Conservation (phyloP, 208 protist species). For the Jaenimonas drosophilae region DNA sequence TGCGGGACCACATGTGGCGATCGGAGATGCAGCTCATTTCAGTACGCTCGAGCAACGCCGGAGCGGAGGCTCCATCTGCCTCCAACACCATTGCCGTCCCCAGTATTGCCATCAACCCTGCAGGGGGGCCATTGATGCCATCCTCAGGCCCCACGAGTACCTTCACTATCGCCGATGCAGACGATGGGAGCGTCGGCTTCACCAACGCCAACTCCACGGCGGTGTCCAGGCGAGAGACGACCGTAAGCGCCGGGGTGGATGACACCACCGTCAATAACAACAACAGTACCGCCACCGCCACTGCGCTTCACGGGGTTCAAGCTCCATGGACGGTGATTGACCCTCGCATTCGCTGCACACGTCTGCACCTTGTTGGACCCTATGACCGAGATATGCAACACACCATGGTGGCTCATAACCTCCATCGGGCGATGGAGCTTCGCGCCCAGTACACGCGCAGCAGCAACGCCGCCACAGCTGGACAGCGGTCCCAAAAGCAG, state of each 20-base stretch:
- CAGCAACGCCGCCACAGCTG: slow-evolving; percentile 5
- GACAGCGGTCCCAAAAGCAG: slow-evolving; percentile 14
- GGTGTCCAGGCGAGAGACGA: too few relatives aligned
- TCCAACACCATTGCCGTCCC: not conserved
- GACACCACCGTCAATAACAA: not conserved
- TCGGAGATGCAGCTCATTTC: slow-evolving; percentile 29
- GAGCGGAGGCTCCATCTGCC: too few relatives aligned
- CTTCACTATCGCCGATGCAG: not conserved
- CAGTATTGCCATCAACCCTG: not conserved
- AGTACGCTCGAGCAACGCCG: too few relatives aligned
- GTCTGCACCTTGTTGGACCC: slow-evolving; percentile 40
- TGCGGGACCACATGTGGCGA: slow-evolving; percentile 60
- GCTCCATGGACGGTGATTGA: slow-evolving; percentile 60
- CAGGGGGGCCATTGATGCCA: too few relatives aligned
- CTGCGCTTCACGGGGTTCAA: not conserved
- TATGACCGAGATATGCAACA: slow-evolving; percentile 63
- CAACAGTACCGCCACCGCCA: not conserved
- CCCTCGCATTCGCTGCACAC: slow-evolving; percentile 51
- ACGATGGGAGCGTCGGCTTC: not conserved
- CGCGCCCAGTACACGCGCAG: slow-evolving; percentile 47
- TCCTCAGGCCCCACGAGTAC: too few relatives aligned
- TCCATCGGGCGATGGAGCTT: slow-evolving; percentile 69
- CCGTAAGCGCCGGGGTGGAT: too few relatives aligned
- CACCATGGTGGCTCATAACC: slow-evolving; percentile 37
- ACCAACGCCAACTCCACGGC: not conserved